Evolutionary conservation across 164 flowering plant species (phyloP), one percentile per base, ranked within the genome.

Genomic region (Nymphaea colorata): DNA sequence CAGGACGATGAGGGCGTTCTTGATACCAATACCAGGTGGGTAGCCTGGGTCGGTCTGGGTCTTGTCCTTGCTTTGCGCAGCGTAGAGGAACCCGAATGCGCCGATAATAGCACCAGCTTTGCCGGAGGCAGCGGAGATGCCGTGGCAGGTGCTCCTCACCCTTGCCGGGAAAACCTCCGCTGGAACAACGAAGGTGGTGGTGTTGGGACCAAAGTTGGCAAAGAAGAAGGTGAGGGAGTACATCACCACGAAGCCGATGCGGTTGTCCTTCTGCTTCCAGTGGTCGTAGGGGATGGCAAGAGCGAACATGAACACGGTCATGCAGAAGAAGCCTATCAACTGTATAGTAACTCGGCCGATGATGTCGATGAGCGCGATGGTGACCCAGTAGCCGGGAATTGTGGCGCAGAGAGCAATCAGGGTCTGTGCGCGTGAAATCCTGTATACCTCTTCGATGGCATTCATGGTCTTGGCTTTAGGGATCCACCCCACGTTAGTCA

Each of bases 151-250:
- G 3, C 81, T 72, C 43, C 83, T 61, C 4, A 80, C 71, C 65
- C 83, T 76, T 3, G 82, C 82, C 0, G 82, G 83, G 67, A 80
- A 80, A 36, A 80, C 74, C 72, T 80, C 83, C 1, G 81, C 81
- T 2, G 83, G 83, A 3, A 80, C 83, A 11, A 80, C 75, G 63
- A 80, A 78, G 4, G 81, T 80, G 2, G 83, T 80, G 41, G 75
- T 70, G 45, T 80, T 80, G 14, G 83, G 83, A 5, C 83, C 83
- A 25, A 80, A 80, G 66, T 80, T 80, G 8, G 83, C 76, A 42
- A 80, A 80, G 76, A 80, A 80, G 71, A 80, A 78, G 44, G 81
- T 80, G 0, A 78, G 59, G 0, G 77, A 72, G 53, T 80, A 80
- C 79, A 80, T 72, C 2, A 76, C 18, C 4, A 69, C 36, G 1